Conservation (phyloP, 768 basidiomycete genomes). For the Artomyces pyxidatus region DNA sequence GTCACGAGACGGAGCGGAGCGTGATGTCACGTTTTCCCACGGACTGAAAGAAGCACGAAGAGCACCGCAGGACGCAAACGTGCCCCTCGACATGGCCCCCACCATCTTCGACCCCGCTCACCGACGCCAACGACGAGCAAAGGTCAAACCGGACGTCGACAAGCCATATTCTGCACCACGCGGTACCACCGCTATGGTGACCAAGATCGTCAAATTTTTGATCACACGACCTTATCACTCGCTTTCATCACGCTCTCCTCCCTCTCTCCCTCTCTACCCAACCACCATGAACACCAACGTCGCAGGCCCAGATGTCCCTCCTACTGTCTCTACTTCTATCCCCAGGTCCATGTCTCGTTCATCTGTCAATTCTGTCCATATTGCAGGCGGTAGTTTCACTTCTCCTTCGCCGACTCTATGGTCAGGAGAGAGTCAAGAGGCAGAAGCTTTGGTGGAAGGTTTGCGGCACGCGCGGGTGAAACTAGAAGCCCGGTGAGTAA, state of each 20-base stretch:
- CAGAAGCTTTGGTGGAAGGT: constrained; percentile 48
- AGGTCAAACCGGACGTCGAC: too few relatives aligned
- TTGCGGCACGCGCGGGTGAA: constrained; percentile 46
- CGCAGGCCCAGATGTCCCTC: constrained; percentile 8
- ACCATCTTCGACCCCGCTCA: too few relatives aligned
- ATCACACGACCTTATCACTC: constrained; percentile 12
- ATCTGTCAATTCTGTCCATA: neutral
- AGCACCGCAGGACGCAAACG: too few relatives aligned
- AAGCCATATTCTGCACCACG: too few relatives aligned
- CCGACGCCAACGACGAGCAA: too few relatives aligned
- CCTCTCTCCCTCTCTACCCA: neutral
- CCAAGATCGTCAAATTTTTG: neutral
- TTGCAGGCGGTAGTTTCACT: constrained; percentile 3
- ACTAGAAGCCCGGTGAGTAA: constrained; percentile 65
- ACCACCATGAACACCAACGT: constrained; percentile 12
- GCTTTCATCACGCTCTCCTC: neutral
- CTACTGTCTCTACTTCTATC: constrained; percentile 4
- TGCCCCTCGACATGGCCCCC: too few relatives aligned
- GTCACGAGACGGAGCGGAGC: too few relatives aligned
- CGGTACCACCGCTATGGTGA: too few relatives aligned
- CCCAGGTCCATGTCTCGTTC: constrained; percentile 5
- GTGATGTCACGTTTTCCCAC: too few relatives aligned
- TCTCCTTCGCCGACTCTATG: constrained; percentile 28
- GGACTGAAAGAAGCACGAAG: too few relatives aligned
- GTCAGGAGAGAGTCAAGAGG: constrained; percentile 28